phyloP scores from a whole-genome alignment of 1,284 basidiomycete species.

The Golubevia pallescens region DNA sequence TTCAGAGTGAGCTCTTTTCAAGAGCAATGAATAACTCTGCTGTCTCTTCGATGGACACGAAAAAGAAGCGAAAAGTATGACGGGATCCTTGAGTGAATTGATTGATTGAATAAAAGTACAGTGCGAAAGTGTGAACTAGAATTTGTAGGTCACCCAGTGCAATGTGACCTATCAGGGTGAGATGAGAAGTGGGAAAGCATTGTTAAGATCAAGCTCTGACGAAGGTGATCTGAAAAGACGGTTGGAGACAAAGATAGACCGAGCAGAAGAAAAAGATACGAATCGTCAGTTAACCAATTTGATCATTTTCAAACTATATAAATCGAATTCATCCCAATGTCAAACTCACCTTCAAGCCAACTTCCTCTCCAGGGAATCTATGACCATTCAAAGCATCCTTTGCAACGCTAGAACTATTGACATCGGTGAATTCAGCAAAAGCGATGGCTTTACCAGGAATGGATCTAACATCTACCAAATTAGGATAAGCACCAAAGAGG shows the following conservation, averaged over 20 bases:
- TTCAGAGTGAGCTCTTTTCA: too few species aligned
- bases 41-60: slow-evolving; percentile 10
- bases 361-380: slow-evolving; percentile 37
- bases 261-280: background rate
- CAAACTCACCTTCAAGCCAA: slow-evolving; percentile 50
- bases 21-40: too few species aligned
- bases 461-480: slow-evolving; percentile 39
- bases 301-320: too few species aligned
- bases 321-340: background rate
- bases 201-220: slow-evolving; percentile 32
- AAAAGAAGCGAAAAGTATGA: slow-evolving; percentile 5
- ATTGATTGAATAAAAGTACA: slow-evolving; percentile 13
- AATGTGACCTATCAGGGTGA: slow-evolving; percentile 23
- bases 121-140: background rate
- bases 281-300: slow-evolving; percentile 1
- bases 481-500: slow-evolving; percentile 38
- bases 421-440: slow-evolving; percentile 56
- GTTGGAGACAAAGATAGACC: too few species aligned
- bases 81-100: slow-evolving; percentile 23
- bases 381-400: slow-evolving; percentile 56
- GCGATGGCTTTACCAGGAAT: slow-evolving; percentile 60
- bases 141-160: background rate
- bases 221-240: slow-evolving; percentile 39
- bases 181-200: slow-evolving; percentile 22
- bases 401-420: slow-evolving; percentile 39